phyloP scores from a whole-genome alignment of 2,329 filamentous ascomycete species.

The Ilyonectria destructans region DNA sequence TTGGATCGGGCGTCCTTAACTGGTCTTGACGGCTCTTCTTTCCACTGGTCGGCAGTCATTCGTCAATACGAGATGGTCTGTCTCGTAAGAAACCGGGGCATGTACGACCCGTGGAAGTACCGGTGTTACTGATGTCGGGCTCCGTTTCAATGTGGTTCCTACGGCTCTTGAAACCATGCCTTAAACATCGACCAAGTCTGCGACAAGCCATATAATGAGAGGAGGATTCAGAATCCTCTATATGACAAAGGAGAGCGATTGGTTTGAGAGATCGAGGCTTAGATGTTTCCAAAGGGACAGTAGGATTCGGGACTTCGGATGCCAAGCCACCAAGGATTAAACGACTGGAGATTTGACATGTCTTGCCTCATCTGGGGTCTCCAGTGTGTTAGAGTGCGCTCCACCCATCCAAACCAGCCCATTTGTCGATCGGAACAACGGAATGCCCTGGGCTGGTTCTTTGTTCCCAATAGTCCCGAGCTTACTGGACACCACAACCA shows the following conservation, averaged over 20 bases:
- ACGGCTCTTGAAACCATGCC: conserved; percentile 13
- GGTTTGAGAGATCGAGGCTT: background rate
- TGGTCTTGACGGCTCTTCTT: background rate
- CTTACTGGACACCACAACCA: background rate
- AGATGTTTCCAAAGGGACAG: background rate
- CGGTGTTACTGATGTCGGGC: conserved; percentile 3
- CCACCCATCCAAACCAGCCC: no score
- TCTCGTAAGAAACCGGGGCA: background rate
- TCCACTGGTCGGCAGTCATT: background rate
- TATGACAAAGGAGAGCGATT: background rate
- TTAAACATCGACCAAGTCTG: background rate
- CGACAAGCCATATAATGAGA: background rate
- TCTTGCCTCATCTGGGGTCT: background rate
- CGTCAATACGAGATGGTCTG: background rate
- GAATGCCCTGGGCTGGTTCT: background rate
- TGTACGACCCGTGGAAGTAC: background rate
- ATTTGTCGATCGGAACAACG: no score
- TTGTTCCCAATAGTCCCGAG: background rate
- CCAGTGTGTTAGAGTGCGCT: background rate
- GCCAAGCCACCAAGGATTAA: conserved; percentile 17
- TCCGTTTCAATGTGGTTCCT: conserved; percentile 25
- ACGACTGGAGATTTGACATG: background rate
- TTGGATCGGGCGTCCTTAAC: background rate
- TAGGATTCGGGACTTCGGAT: background rate
- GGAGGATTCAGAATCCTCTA: background rate